phyloP scores from a whole-genome alignment of 2,329 filamentous ascomycete species.

The Alternaria tenuissima region DNA sequence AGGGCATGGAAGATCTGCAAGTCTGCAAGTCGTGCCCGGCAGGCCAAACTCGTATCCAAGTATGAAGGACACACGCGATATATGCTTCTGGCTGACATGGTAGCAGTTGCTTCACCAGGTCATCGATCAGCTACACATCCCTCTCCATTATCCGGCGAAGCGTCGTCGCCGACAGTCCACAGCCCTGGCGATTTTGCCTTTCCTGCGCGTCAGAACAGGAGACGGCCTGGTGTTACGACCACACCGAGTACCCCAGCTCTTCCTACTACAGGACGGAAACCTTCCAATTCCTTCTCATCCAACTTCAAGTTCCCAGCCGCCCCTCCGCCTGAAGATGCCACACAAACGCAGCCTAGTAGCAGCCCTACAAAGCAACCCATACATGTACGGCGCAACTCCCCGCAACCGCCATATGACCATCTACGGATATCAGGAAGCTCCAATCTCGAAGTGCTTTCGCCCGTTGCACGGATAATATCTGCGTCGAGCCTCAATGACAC shows the following conservation, averaged over 20 bases:
- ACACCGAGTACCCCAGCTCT: slow-evolving; percentile 53
- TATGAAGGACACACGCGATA: slow-evolving; percentile 17
- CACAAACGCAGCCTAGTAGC: slow-evolving; percentile 34
- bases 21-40: slow-evolving; percentile 75
- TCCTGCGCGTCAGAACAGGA: slow-evolving; percentile 39
- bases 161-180: slow-evolving; percentile 44
- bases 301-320: slow-evolving; percentile 67
- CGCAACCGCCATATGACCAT: slow-evolving; percentile 27
- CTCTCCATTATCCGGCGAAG: slow-evolving; percentile 54
- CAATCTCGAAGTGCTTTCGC: slow-evolving; percentile 63
- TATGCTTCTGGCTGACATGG: slow-evolving; percentile 26
- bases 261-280: slow-evolving; percentile 48
- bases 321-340: slow-evolving; percentile 43
- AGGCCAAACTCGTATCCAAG: slow-evolving; percentile 46
- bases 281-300: slow-evolving; percentile 54
- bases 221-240: slow-evolving; percentile 43
- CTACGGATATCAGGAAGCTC: slow-evolving; percentile 51
- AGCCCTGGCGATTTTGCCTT: slow-evolving; percentile 41
- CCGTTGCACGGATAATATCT: slow-evolving; percentile 75
- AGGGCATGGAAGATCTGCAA: slow-evolving; percentile 80
- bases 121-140: slow-evolving; percentile 48
- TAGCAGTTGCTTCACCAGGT: slow-evolving; percentile 40
- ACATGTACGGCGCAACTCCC: slow-evolving; percentile 39
- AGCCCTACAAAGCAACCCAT: slow-evolving; percentile 50
- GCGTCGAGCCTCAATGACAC: slow-evolving; percentile 79